These are phyloP conservation scores for Starmerella kuoi DNA, from an alignment of 805 yeast genomes.

Conservation along the genomic window DNA sequence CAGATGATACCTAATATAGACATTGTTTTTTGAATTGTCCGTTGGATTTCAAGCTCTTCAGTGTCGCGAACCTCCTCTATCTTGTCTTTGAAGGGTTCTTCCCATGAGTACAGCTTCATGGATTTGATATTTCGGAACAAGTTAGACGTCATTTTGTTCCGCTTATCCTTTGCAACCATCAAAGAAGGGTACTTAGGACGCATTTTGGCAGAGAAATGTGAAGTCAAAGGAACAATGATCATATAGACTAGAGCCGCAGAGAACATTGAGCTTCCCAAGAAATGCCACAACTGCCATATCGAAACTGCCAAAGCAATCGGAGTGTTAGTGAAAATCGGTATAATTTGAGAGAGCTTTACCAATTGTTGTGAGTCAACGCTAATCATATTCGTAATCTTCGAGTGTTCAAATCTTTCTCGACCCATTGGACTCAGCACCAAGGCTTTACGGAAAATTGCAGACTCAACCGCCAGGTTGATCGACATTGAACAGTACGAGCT, in stretches of 20 bases:
- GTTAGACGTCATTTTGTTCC: constrained; percentile 78
- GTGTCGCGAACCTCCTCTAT: constrained; percentile 66
- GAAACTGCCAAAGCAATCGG: constrained; percentile 75
- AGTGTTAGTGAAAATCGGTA: constrained; percentile 76
- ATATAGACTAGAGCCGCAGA: constrained; percentile 68
- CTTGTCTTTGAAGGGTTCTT: constrained; percentile 63
- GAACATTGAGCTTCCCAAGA: constrained; percentile 83
- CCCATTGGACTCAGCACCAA: constrained; percentile 54
- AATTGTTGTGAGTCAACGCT: constrained; percentile 83
- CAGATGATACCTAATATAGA: constrained; percentile 33
- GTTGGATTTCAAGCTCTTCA: constrained; percentile 63
- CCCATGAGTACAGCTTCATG: constrained; percentile 93
- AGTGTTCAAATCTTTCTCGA: constrained; percentile 56
- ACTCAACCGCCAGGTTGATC: constrained; percentile 36
- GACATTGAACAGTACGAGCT: constrained; percentile 13
- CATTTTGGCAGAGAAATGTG: constrained; percentile 44
- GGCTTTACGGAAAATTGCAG: constrained; percentile 59
- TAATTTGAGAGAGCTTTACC: constrained; percentile 60
- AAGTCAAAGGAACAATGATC: constrained; percentile 66
- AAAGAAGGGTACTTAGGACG: constrained; percentile 63
- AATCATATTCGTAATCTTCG: constrained; percentile 88
- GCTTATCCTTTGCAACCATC: constrained; percentile 78
- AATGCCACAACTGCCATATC: constrained; percentile 52
- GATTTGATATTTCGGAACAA: constrained; percentile 82
- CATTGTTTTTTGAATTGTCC: constrained; percentile 51